Evolutionary conservation across 768 basidiomycete species (phyloP).

Genomic region (Daedaleopsis sinensis): DNA sequence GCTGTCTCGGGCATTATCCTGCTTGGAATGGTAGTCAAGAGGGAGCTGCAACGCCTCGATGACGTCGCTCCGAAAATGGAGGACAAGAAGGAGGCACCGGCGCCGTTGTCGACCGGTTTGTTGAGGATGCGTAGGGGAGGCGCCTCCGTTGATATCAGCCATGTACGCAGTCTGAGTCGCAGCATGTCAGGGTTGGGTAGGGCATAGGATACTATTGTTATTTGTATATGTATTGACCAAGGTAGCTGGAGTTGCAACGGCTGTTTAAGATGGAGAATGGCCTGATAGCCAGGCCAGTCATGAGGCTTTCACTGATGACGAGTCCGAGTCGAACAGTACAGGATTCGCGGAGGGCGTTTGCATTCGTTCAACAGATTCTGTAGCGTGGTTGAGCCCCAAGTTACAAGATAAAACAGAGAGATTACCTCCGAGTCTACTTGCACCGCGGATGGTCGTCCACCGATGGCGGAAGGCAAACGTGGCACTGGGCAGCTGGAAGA

Average conservation of each 20-base stretch:
- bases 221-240: neutral
- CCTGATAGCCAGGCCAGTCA: too few species aligned
- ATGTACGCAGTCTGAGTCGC: conserved; percentile 18
- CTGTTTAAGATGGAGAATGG: too few species aligned
- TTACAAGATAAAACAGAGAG: too few species aligned
- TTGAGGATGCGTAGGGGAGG: conserved; percentile 25
- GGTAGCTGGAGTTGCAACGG: neutral
- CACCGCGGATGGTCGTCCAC: too few species aligned
- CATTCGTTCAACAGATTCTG: too few species aligned
- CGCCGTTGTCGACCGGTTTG: conserved; percentile 24
- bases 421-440: too few species aligned
- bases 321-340: too few species aligned
- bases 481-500: too few species aligned
- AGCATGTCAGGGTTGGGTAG: neutral
- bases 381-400: too few species aligned
- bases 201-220: neutral
- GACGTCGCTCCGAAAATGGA: neutral
- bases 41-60: conserved; percentile 35
- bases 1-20: conserved; percentile 44
- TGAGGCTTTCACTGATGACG: too few species aligned
- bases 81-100: conserved; percentile 20
- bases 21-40: conserved; percentile 44
- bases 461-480: too few species aligned
- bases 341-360: too few species aligned
- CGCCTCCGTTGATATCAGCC: conserved; percentile 29